These are phyloP conservation scores for Stachybotrys echinatus DNA, from an alignment of 2,329 filamentous ascomycete species.

Conservation along the genomic window DNA sequence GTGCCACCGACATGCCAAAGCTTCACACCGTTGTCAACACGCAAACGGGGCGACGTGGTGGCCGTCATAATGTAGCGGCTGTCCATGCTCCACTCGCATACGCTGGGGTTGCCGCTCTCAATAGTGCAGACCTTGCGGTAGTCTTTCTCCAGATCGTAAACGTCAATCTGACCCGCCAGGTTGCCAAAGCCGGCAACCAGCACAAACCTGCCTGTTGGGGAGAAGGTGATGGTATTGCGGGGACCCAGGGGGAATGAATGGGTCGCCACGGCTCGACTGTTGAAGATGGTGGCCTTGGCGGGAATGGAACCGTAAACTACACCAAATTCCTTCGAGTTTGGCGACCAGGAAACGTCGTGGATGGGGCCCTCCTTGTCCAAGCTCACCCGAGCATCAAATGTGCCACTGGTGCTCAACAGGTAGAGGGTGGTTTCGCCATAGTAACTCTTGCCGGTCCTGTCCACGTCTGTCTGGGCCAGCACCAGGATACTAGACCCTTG, in stretches of 20 bases:
- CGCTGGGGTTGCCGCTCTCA: constrained; percentile 89
- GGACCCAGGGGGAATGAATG: constrained; percentile 84
- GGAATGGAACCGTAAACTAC: constrained; percentile 99
- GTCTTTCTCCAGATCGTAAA: constrained; percentile 94
- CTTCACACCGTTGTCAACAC: constrained; percentile 94
- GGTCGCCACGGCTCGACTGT: constrained; percentile 73
- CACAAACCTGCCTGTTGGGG: constrained; percentile 86
- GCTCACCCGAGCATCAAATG: constrained; percentile 86
- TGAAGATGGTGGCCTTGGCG: constrained; percentile 98
- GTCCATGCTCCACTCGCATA: constrained; percentile 96
- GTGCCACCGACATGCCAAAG: constrained; percentile 88
- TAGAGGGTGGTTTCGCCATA: constrained; percentile 98
- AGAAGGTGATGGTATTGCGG: constrained; percentile 93
- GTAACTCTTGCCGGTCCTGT: constrained; percentile 98
- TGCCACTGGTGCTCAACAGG: constrained; percentile 83
- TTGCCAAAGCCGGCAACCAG: constrained; percentile 96
- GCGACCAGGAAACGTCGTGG: constrained; percentile 97
- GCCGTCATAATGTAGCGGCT: constrained; percentile 94
- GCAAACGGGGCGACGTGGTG: constrained; percentile 91
- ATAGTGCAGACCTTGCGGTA: constrained; percentile 90
- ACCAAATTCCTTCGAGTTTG: constrained; percentile 95
- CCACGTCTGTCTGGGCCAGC: constrained; percentile 93
- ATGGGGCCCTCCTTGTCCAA: constrained; percentile 97
- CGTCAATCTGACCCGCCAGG: constrained; percentile 92
- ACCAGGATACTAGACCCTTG: constrained; percentile 88